Base-by-base conservation (phyloP, 768 basidiomycete genomes). In the Cantharellus anzutake region DNA sequence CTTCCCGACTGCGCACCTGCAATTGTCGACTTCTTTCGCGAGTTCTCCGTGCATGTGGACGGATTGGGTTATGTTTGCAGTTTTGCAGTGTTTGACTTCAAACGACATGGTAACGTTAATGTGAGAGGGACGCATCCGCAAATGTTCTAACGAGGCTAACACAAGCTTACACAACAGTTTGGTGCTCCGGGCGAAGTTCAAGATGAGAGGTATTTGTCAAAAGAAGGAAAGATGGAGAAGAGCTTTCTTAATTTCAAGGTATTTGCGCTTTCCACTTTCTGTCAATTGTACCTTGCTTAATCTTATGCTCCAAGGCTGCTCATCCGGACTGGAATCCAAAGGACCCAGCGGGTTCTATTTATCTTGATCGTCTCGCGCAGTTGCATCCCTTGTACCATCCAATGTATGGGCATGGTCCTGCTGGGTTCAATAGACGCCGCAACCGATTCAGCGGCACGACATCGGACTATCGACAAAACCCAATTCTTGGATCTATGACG, bases 141-240 rank as follows among this genome's bases (percentile, higher is more conserved):
- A 42, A 59, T 4, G 16, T 20, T 42, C 51, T 48, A 34, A 38
- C 20, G 38, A 16, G 35, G 42, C 3, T 35, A 37, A 4, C 4
- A 11, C 44, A 11, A 29, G 29, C 29, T 48, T 11, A 7, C 7
- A 40, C 16, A 4, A 16, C 57, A 89, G 85, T 92, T 89, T 65
- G 90, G 90, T n/a, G 91, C 88, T 5, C 88, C 89, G 0, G 76
- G 79, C 2, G 71, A 74, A 42, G 78, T 76, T 4, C 73, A 75
- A 7, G 85, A 90, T 64, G 81, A 81, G 65, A 80, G 80, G 61
- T 83, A 86, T 76, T 75, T 86, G 66, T 88, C 86, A 3, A 87
- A 86, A 62, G 86, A 94, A 64, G 89, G 89, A 41, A 99, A 99
- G 77, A 97, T 99, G 93, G 96, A 99, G 75, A 96, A 98, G 74